Evolutionary conservation across 805 yeast species (phyloP).

Genomic region (Cyberlindnera xylosilytica): DNA sequence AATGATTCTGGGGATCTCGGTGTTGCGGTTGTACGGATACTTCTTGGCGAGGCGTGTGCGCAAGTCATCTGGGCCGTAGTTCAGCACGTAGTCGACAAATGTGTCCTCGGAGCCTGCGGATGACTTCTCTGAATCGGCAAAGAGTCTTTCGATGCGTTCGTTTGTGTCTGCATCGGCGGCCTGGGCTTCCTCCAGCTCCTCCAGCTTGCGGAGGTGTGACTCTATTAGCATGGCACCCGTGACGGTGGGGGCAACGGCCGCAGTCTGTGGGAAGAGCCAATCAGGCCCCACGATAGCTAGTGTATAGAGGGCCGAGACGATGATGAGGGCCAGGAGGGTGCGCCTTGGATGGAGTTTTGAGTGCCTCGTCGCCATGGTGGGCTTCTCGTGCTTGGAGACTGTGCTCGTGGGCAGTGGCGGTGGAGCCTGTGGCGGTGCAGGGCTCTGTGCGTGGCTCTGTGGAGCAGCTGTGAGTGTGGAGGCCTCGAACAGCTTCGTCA

Average conservation of each 20-base stretch:
- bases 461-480: too few species aligned
- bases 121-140: neutral
- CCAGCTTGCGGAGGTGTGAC: neutral
- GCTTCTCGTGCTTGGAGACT: too few species aligned
- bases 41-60: constrained; percentile 13
- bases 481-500: too few species aligned
- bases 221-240: neutral
- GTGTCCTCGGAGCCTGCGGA: neutral
- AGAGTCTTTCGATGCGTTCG: neutral
- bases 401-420: too few species aligned
- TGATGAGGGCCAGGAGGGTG: neutral
- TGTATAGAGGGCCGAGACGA: neutral
- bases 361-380: too few species aligned
- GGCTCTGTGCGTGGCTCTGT: too few species aligned
- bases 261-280: too few species aligned
- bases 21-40: constrained; percentile 17
- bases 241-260: neutral
- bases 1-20: constrained; percentile 38
- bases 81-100: constrained; percentile 14
- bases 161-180: neutral
- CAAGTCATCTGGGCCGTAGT: constrained; percentile 18
- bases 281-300: neutral
- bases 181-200: neutral
- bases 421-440: too few species aligned
- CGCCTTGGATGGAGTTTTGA: too few species aligned